A percentile compares a stretch with the other conserved stretches of the same genome.
Conservation (phyloP, 768 basidiomycete genomes). For the Neoboletus magnificus region DNA sequence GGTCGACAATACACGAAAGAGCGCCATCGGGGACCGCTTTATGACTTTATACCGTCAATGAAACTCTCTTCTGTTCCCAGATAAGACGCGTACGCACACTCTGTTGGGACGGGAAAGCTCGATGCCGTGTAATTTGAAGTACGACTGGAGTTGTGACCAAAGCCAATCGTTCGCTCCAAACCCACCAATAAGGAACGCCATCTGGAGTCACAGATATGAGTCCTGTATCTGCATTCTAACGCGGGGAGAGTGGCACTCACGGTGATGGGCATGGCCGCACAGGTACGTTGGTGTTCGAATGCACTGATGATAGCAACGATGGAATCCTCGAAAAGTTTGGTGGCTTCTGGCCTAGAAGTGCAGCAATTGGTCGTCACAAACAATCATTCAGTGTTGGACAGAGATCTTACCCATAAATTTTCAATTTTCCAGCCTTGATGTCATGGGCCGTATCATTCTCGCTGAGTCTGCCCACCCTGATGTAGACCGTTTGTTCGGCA, state of each 20-base stretch:
- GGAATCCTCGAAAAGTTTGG: constrained; percentile 42
- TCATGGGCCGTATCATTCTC: constrained; percentile 30
- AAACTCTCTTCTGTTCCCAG: not conserved
- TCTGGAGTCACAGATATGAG: not conserved
- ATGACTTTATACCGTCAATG: constrained; percentile 6
- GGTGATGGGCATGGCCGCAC: constrained; percentile 24
- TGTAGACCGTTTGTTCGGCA: constrained; percentile 31
- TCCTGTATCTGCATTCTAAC: not conserved
- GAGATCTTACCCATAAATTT: constrained; percentile 30
- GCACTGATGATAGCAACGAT: constrained; percentile 30
- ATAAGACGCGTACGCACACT: constrained; percentile 37
- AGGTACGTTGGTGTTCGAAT: constrained; percentile 27
- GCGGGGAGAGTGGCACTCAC: constrained; percentile 16
- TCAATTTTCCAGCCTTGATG: constrained; percentile 36
- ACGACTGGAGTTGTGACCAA: constrained; percentile 38
- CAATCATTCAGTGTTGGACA: not conserved
- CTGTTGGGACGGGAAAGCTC: constrained; percentile 44
- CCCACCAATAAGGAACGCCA: constrained; percentile 47
- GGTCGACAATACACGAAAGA: constrained; percentile 36
- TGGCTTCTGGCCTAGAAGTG: constrained; percentile 33
- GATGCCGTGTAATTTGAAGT: constrained; percentile 34
- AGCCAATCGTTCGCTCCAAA: constrained; percentile 46
- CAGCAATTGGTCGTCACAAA: not conserved
- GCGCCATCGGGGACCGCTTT: constrained; percentile 54
- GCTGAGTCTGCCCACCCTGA: constrained; percentile 37